Base-by-base conservation (phyloP, 768 basidiomycete genomes). In the Boletus vermiculosoides region DNA sequence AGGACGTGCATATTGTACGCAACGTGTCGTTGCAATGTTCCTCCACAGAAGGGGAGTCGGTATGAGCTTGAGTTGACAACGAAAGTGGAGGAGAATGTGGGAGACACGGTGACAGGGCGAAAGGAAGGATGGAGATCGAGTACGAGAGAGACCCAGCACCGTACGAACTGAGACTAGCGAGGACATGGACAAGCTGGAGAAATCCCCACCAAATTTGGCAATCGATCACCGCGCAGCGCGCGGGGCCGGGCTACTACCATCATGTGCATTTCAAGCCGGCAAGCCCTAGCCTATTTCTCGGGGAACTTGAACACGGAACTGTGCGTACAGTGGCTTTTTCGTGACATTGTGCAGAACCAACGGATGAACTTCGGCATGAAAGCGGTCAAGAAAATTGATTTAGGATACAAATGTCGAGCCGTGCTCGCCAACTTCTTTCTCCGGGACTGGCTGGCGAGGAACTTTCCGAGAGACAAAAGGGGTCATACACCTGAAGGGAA, bases 21-120 rank as follows among this genome's bases (percentile, higher is more conserved):
- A 46, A 7, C 39, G 45, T 40, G 65, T 67, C 33, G 60, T 39
- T 16, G 58, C 12, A 30, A 70, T 52, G 23, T 22, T 51, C 36
- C 65, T 64, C 13, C 42, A 59, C 28, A 48, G 23, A 54, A 30
- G 8, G 3, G 30, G 31, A 8, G 28, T 18, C 6, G 25, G 34
- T 46, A 23, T 15, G 34, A 41, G 18, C 13, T 11, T 44, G 28
- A 28, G n/a, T 30, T n/a, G 57, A 33, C 37, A 44, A 30, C 10
- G 31, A 46, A 28, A 28, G 5, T 40, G 44, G 18, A 10, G 23
- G 6, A 12, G 18, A 12, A 39, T 25, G 16, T 28, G 41, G 25
- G 36, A 28, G 16, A 53, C 13, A 28, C 11, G 52, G 8, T 10
- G 41, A 54, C 33, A 25, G 41, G 30, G 54, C 5, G 5, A 50